Evolutionary conservation across 305 asterid species (phyloP), one percentile per base, ranked within the genome.

Genomic region (Salvia sclarea): DNA sequence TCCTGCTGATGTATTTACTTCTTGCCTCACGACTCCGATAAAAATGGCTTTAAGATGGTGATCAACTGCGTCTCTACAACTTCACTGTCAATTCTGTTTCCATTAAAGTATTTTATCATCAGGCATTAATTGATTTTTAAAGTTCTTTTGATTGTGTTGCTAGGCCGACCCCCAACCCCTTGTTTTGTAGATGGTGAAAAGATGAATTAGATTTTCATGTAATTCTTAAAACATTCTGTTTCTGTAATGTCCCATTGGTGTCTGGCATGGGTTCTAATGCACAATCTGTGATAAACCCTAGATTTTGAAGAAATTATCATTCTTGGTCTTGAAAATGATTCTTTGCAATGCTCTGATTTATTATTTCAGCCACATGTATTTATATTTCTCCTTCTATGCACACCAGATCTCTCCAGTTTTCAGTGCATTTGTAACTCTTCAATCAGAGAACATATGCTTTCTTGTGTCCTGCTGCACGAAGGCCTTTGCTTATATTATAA

Each of bases 1-100:
- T 80, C 99, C 99, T 64, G 99, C 99, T 22, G 99, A 94, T 75
- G 86, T 94, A 62, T 94, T 94, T 76, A 94, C 99, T 53, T 86
- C 99, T 73, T 94, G 99, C 84, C 95, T 94, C 72, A 94, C 99
- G 12, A 94, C 99, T 33, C 99, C 99, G 49, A 94, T 94, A 72
- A 94, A 94, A 86, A 94, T 94, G 97, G 99, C 99, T 68, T 77
- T 94, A 80, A 83, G 97, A 94, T 94, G 99, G 99, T 89, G 78
- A 82, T 64, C 53, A 49, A 54, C 25, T 71, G 47, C 21, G 28
- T 57, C 47, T 69, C 62, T 47, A 35, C 57, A 37, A 56, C 69
- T 56, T 66, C 57, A 56, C 66, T 78, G 74, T 74, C 83, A 49
- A 64, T 53, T 61, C 28, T 64, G 18, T 55, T 58, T 79, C 22